Conservation (phyloP, 768 basidiomycete genomes). For the Chalciporus sphaerocephalus region DNA sequence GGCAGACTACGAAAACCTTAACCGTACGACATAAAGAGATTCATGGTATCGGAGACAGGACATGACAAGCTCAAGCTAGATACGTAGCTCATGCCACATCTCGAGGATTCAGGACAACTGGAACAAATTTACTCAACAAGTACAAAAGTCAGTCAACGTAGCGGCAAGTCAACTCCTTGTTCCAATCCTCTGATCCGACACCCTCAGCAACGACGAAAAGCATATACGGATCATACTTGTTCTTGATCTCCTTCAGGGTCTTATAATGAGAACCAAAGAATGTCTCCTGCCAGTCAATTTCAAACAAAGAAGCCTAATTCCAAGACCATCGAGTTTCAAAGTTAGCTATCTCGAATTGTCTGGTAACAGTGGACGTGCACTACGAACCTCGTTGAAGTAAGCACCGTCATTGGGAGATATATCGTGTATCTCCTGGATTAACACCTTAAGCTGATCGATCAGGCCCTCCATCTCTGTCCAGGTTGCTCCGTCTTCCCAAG, state of each 20-base stretch:
- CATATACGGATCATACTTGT: constrained; percentile 40
- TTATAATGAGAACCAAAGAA: constrained; percentile 47
- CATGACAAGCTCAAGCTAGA: too few species aligned
- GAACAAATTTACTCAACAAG: too few species aligned
- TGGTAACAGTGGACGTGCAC: background rate
- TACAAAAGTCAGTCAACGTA: background rate
- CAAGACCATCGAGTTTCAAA: background rate
- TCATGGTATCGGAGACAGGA: too few species aligned
- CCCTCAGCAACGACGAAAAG: constrained; percentile 46
- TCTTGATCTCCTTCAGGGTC: constrained; percentile 40
- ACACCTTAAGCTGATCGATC: constrained; percentile 6
- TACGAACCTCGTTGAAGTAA: constrained; percentile 46
- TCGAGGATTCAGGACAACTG: too few species aligned
- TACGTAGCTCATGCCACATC: too few species aligned
- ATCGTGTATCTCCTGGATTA: constrained; percentile 19
- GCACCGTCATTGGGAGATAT: constrained; percentile 34
- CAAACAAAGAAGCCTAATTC: constrained; percentile 40
- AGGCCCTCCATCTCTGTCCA: constrained; percentile 8
- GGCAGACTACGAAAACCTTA: too few species aligned
- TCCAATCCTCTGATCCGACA: constrained; percentile 51
- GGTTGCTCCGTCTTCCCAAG: constrained; percentile 20
- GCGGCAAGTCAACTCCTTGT: constrained; percentile 26
- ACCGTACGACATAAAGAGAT: too few species aligned
- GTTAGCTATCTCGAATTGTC: background rate
- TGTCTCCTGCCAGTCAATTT: constrained; percentile 37